A percentile compares a stretch with the other conserved stretches of the same genome.
Conservation (phyloP, 1,284 basidiomycete genomes). For the Flammula alnicola region DNA sequence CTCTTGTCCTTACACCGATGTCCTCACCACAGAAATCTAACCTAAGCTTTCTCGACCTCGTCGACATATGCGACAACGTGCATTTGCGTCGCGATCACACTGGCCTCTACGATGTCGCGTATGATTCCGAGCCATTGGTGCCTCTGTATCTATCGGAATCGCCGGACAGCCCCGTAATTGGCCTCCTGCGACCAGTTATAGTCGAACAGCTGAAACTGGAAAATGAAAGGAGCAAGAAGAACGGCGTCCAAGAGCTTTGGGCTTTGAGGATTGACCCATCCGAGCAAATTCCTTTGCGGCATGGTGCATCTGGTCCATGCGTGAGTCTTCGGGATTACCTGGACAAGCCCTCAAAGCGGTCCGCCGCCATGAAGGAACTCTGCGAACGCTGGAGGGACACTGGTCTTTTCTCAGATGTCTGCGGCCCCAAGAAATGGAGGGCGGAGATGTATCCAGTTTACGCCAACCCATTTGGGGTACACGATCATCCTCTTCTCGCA, state of each 20-base stretch:
- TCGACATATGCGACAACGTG: conserved; percentile 70
- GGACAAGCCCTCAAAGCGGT: conserved; percentile 60
- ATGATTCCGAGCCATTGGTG: conserved; percentile 46
- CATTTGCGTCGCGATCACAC: conserved; percentile 37
- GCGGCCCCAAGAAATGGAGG: conserved; percentile 82
- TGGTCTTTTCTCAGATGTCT: conserved; percentile 63
- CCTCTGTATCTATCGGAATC: conserved; percentile 56
- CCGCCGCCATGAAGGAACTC: conserved; percentile 60
- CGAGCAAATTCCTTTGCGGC: conserved; percentile 28
- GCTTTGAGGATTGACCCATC: conserved; percentile 34
- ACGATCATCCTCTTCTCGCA: conserved; percentile 42
- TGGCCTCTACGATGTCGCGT: conserved; percentile 26
- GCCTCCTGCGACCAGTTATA: conserved; percentile 64
- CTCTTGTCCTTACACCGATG: conserved; percentile 12
- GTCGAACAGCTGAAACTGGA: conserved; percentile 57
- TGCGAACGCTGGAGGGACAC: conserved; percentile 74
- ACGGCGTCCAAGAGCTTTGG: conserved; percentile 45
- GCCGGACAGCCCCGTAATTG: conserved; percentile 56
- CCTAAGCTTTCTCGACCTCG: conserved; percentile 58
- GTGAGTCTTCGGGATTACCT: conserved; percentile 60
- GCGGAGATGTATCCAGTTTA: conserved; percentile 86
- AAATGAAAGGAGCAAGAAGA: conserved; percentile 39
- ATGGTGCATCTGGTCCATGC: conserved; percentile 31
- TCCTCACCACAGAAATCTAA: conserved; percentile 11
- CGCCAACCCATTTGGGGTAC: conserved; percentile 65